phyloP scores from a whole-genome alignment of 1,139 yeast species.

The Geotrichum cucujoidarum region DNA sequence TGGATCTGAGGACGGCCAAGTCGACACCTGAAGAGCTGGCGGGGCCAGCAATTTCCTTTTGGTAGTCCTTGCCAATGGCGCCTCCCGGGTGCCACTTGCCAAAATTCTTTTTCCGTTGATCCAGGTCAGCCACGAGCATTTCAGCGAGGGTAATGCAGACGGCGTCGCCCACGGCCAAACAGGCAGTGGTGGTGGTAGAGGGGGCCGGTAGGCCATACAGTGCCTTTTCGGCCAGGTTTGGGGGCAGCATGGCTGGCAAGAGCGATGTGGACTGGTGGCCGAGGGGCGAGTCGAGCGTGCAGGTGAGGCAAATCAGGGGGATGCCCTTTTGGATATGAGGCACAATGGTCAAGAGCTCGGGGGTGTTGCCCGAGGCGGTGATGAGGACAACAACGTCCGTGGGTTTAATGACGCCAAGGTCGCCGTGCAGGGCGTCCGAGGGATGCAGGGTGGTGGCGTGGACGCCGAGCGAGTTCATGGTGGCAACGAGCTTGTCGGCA shows the following conservation, averaged over 20 bases:
- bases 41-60: background rate
- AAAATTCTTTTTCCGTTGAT: constrained; percentile 52
- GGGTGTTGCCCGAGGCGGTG: constrained; percentile 80
- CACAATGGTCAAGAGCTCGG: constrained; percentile 59
- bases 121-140: constrained; percentile 53
- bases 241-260: constrained; percentile 60
- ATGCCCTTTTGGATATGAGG: constrained; percentile 53
- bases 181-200: constrained; percentile 74
- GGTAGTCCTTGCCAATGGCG: constrained; percentile 58
- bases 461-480: constrained; percentile 72
- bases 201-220: constrained; percentile 88
- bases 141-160: constrained; percentile 69
- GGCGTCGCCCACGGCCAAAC: constrained; percentile 74
- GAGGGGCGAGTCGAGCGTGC: constrained; percentile 46
- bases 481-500: constrained; percentile 73
- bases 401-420: constrained; percentile 64
- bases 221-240: constrained; percentile 51
- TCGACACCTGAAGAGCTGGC: background rate
- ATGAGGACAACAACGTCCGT: constrained; percentile 62
- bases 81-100: constrained; percentile 86
- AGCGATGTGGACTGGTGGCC: constrained; percentile 48
- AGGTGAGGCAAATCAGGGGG: constrained; percentile 61
- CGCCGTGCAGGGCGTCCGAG: constrained; percentile 87
- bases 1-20: background rate
- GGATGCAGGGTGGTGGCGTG: constrained; percentile 71